These are phyloP conservation scores for Juglanconis sp. DNA, from an alignment of 2,329 filamentous ascomycete species.

Conservation along the genomic window DNA sequence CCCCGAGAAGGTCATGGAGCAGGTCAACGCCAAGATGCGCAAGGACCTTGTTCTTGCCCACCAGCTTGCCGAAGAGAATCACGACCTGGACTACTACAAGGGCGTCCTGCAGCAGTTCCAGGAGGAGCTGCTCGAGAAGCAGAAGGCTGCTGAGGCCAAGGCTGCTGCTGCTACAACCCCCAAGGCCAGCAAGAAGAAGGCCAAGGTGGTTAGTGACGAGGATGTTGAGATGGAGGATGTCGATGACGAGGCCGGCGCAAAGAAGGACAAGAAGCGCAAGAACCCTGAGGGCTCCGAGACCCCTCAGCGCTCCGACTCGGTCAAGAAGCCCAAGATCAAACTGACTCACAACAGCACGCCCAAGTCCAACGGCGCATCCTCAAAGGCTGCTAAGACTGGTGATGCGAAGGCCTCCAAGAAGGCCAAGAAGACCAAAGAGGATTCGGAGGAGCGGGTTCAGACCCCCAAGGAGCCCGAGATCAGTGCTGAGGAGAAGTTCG, in stretches of 20 bases:
- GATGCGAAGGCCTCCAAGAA: constrained; percentile 41
- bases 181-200: constrained; percentile 45
- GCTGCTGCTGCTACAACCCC: constrained; percentile 35
- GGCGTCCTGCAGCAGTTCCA: constrained; percentile 68
- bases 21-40: constrained; percentile 72
- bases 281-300: constrained; percentile 68
- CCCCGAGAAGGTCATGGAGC: constrained; percentile 64
- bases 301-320: constrained; percentile 57
- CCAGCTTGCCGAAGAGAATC: constrained; percentile 71
- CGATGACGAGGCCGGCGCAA: constrained; percentile 42
- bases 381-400: constrained; percentile 54
- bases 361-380: constrained; percentile 63
- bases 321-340: constrained; percentile 68
- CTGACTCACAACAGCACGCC: constrained; percentile 63
- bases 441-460: constrained; percentile 46
- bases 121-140: constrained; percentile 61
- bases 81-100: constrained; percentile 82
- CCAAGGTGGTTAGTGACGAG: constrained; percentile 31
- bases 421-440: constrained; percentile 56
- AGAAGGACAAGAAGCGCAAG: constrained; percentile 75
- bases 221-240: constrained; percentile 40
- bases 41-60: constrained; percentile 80
- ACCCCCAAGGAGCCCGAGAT: constrained; percentile 55
- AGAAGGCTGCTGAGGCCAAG: constrained; percentile 47
- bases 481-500: constrained; percentile 54